Percentiles rank a stretch among this genome's conserved stretches.
These are phyloP conservation scores for Arachis monticola DNA, from an alignment of 331 rosid genomes.

Conservation along the genomic window DNA sequence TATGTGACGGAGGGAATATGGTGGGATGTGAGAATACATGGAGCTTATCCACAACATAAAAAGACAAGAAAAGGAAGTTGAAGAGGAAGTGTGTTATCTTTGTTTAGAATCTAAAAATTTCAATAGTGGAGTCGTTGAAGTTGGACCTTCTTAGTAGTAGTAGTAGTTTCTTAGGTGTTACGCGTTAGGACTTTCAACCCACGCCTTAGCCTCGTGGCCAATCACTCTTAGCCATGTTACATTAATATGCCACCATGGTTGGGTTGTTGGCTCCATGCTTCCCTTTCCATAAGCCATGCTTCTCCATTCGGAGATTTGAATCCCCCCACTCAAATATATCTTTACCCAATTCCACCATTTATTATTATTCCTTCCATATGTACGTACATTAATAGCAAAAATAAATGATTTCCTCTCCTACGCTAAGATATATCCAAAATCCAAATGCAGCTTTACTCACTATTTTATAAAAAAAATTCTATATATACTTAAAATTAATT, in stretches of 20 bases:
- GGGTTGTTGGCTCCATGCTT: conserved; percentile 6
- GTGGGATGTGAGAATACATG: not conserved
- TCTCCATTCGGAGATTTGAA: conserved; percentile 22
- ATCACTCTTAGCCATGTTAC: conserved; percentile 9
- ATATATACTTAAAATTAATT: too few species aligned
- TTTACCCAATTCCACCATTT: not conserved
- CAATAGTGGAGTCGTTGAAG: conserved; percentile 34
- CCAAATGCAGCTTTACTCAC: conserved; percentile 17
- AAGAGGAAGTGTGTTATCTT: conserved; percentile 9
- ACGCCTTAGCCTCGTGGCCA: not conserved
- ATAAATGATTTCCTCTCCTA: not conserved
- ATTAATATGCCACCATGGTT: not conserved
- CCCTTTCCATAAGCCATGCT: not conserved
- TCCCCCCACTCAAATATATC: conserved; percentile 11
- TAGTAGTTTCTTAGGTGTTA: not conserved
- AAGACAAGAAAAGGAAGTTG: conserved; percentile 10
- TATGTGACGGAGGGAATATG: not conserved
- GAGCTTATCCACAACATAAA: conserved; percentile 63
- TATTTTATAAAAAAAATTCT: not conserved
- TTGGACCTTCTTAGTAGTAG: conserved; percentile 35
- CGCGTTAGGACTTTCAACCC: conserved; percentile 21
- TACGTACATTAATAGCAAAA: conserved; percentile 22
- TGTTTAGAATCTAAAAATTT: conserved; percentile 31
- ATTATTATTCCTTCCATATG: conserved; percentile 11
- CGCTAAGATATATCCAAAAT: not conserved